Percentiles rank a stretch among this genome's conserved stretches.
Evolutionary conservation across 179 eudicot species (phyloP).

Genomic region (Sideroxylon spinosum): DNA sequence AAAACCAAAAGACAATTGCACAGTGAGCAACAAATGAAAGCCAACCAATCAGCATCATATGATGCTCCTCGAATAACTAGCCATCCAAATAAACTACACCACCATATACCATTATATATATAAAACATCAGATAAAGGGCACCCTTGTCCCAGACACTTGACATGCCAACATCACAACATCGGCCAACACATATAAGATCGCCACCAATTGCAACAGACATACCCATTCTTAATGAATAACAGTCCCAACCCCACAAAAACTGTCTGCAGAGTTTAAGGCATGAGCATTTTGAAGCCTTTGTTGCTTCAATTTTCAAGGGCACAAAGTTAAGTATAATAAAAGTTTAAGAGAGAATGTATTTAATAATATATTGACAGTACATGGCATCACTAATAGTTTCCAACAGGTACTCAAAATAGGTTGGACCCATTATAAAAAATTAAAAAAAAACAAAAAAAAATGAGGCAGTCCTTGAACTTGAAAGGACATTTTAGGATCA

Average conservation of each 20-base stretch:
- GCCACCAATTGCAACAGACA: neutral
- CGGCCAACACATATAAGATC: neutral
- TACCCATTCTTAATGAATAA: too few relatives aligned
- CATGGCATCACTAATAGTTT: neutral
- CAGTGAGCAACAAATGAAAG: neutral
- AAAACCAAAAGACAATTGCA: neutral
- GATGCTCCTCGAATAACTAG: neutral
- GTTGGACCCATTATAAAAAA: too few relatives aligned
- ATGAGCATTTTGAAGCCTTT: neutral
- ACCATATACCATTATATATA: neutral
- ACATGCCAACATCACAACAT: slow-evolving; percentile 13
- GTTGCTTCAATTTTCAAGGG: neutral
- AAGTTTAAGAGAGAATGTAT: neutral
- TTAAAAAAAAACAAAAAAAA: neutral
- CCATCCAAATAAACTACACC: neutral
- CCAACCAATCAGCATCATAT: neutral
- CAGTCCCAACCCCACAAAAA: neutral
- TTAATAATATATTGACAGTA: neutral
- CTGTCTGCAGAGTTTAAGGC: neutral
- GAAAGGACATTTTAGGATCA: neutral
- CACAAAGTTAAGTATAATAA: neutral
- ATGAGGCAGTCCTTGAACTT: neutral
- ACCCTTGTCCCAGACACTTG: neutral
- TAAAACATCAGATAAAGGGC: neutral
- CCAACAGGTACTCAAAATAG: neutral